A percentile compares a stretch with the other conserved stretches of the same genome.
Conservation (phyloP, 2,329 filamentous ascomycete species). For the Nectriaceae sp. region DNA sequence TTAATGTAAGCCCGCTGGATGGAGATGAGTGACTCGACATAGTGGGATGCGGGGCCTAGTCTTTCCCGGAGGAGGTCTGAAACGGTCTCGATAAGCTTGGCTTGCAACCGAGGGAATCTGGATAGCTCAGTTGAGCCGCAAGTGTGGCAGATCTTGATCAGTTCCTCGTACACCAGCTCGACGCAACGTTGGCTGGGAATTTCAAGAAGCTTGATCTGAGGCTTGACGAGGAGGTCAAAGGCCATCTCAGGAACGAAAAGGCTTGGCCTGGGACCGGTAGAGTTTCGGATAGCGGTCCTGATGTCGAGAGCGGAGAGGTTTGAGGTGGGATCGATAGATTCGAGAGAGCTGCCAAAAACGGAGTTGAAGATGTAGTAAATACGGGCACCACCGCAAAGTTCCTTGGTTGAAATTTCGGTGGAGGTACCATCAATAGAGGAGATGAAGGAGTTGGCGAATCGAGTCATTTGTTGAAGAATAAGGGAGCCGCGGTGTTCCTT, state of each 20-base stretch:
- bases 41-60: constrained; percentile 82
- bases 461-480: constrained; percentile 96
- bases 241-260: constrained; percentile 97
- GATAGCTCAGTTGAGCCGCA: constrained; percentile 94
- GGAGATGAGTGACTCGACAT: constrained; percentile 94
- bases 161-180: constrained; percentile 95
- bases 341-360: constrained; percentile 93
- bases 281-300: constrained; percentile 95
- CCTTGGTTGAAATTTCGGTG: constrained; percentile 97
- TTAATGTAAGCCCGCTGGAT: constrained; percentile 99
- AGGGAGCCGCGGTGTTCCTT: constrained; percentile 95
- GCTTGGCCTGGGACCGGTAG: constrained; percentile 91
- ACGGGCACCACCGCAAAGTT: constrained; percentile 88
- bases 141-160: constrained; percentile 99
- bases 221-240: constrained; percentile 96
- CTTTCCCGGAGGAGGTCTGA: constrained; percentile 93
- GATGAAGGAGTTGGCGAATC: constrained; percentile 96
- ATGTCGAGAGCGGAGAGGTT: constrained; percentile 96
- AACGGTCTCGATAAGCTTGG: constrained; percentile 96
- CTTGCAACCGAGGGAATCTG: constrained; percentile 89
- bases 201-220: constrained; percentile 96
- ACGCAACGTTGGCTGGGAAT: constrained; percentile 95
- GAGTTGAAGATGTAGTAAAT: constrained; percentile 99
- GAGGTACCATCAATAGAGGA: constrained; percentile 98
- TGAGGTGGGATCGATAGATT: constrained; percentile 92